These are phyloP conservation scores for Penicillium polonicum DNA, from an alignment of 2,329 filamentous ascomycete species.

Conservation along the genomic window DNA sequence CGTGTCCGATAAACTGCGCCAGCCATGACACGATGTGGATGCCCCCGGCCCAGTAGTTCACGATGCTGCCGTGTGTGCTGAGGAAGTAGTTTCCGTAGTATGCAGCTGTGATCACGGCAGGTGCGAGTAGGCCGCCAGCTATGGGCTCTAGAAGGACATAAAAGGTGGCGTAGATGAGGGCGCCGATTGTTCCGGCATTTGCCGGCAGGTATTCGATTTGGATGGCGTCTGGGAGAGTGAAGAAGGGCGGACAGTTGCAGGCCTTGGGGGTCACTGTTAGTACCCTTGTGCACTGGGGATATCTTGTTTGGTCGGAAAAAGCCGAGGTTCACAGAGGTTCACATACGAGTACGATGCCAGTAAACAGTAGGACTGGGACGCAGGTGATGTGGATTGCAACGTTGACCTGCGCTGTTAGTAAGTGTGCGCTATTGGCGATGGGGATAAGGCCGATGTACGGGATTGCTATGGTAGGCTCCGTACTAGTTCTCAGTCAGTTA, in stretches of 20 bases:
- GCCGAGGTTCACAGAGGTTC: slow-evolving; percentile 22
- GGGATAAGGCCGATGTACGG: slow-evolving; percentile 45
- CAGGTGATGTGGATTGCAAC: slow-evolving; percentile 63
- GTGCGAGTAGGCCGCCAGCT: slow-evolving; percentile 73
- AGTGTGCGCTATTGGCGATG: slow-evolving; percentile 17
- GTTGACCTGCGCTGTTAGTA: slow-evolving; percentile 53
- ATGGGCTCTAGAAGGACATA: slow-evolving; percentile 94
- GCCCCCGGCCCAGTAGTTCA: slow-evolving; percentile 65
- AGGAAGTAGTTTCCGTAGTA: slow-evolving; percentile 75
- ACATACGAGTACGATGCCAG: slow-evolving; percentile 59
- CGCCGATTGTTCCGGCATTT: slow-evolving; percentile 59
- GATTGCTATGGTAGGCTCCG: slow-evolving; percentile 65
- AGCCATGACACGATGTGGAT: slow-evolving; percentile 78
- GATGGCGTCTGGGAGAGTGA: slow-evolving; percentile 55
- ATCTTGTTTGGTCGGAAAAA: background rate
- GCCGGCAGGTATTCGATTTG: slow-evolving; percentile 58
- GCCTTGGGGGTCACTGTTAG: slow-evolving; percentile 40
- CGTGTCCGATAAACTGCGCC: slow-evolving; percentile 87
- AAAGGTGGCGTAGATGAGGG: slow-evolving; percentile 67
- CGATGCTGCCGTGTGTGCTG: slow-evolving; percentile 58
- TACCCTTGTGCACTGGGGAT: background rate
- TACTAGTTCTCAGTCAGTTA: slow-evolving; percentile 50
- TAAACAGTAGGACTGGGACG: slow-evolving; percentile 62
- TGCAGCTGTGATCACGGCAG: slow-evolving; percentile 72
- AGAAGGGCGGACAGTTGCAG: slow-evolving; percentile 54